These are phyloP conservation scores for Butyriboletus appendiculatus DNA, from an alignment of 1,284 basidiomycete genomes.

Conservation along the genomic window DNA sequence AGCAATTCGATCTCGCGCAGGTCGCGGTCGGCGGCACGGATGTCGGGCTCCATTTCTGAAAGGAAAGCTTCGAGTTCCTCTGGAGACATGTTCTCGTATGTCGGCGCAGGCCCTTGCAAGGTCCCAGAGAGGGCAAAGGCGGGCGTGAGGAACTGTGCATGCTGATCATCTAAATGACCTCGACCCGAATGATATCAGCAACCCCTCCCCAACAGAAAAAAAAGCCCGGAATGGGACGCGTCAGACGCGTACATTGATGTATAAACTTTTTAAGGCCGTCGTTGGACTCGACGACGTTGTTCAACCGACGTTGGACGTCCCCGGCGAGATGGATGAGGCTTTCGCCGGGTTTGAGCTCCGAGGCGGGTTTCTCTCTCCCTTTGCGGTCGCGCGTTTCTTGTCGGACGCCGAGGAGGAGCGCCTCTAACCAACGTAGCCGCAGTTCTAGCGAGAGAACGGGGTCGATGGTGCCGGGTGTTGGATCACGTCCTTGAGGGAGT, in stretches of 20 bases:
- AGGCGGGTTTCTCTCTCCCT: slow-evolving; percentile 27
- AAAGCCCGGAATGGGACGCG: too few relatives aligned
- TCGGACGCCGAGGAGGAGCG: slow-evolving; percentile 65
- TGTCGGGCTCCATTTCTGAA: slow-evolving; percentile 76
- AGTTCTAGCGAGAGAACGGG: slow-evolving; percentile 69
- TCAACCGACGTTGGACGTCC: slow-evolving; percentile 57
- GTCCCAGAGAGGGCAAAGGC: slow-evolving; percentile 69
- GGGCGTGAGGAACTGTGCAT: slow-evolving; percentile 70
- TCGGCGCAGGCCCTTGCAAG: slow-evolving; percentile 44
- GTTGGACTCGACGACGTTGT: slow-evolving; percentile 59
- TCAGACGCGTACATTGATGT: slow-evolving; percentile 53
- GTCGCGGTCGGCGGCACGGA: slow-evolving; percentile 76
- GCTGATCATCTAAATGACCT: slow-evolving; percentile 59
- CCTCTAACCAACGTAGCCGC: slow-evolving; percentile 74
- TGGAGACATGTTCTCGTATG: slow-evolving; percentile 63
- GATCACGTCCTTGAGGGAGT: slow-evolving; percentile 1
- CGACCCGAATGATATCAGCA: neutral
- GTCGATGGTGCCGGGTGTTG: slow-evolving; percentile 45
- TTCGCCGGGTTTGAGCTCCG: slow-evolving; percentile 46
- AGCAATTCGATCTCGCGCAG: slow-evolving; percentile 72
- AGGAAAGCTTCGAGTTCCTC: slow-evolving; percentile 70
- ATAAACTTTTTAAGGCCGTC: slow-evolving; percentile 74
- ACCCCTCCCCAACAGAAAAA: neutral
- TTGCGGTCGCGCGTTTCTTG: slow-evolving; percentile 40
- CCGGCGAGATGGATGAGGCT: slow-evolving; percentile 59